Percentiles rank a stretch among this genome's conserved stretches.
phyloP scores from a whole-genome alignment of 257 asterid species.

The Solanum sejunctum region DNA sequence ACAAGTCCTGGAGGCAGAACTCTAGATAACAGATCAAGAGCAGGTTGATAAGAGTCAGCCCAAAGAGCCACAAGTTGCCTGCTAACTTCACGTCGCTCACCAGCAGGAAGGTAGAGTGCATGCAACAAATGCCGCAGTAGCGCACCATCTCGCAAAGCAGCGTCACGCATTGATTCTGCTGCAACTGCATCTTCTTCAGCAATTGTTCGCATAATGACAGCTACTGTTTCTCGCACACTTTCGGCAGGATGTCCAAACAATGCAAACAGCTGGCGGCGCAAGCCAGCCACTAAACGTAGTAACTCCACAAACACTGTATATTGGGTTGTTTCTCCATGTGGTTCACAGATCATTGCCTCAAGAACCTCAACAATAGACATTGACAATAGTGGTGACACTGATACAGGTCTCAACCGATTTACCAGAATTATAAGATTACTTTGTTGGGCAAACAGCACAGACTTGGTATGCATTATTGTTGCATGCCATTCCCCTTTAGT shows the following conservation, averaged over 20 bases:
- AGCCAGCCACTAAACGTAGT: slow-evolving; percentile 91
- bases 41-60: slow-evolving; percentile 99
- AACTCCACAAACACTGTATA: slow-evolving; percentile 87
- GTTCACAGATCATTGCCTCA: slow-evolving; percentile 96
- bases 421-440: slow-evolving; percentile 68
- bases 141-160: slow-evolving; percentile 98
- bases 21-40: slow-evolving; percentile 86
- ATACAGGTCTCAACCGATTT: slow-evolving; percentile 78
- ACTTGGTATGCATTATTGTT: slow-evolving; percentile 82
- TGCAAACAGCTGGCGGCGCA: slow-evolving; percentile 94
- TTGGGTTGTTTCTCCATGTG: slow-evolving; percentile 92
- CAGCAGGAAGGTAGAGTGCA: slow-evolving; percentile 91
- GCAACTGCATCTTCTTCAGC: slow-evolving; percentile 99
- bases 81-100: slow-evolving; percentile 94
- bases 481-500: slow-evolving; percentile 96
- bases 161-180: slow-evolving; percentile 99
- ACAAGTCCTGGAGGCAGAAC: slow-evolving; percentile 98
- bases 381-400: slow-evolving; percentile 87
- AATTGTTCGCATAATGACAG: slow-evolving; percentile 95
- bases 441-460: slow-evolving; percentile 79
- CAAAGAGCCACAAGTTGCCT: slow-evolving; percentile 98
- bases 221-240: slow-evolving; percentile 87
- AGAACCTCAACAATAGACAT: slow-evolving; percentile 93
- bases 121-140: slow-evolving; percentile 87
- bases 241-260: slow-evolving; percentile 97